phyloP scores from a whole-genome alignment of 495 filamentous ascomycete genomes.

The Trichoderma asperelloides region DNA sequence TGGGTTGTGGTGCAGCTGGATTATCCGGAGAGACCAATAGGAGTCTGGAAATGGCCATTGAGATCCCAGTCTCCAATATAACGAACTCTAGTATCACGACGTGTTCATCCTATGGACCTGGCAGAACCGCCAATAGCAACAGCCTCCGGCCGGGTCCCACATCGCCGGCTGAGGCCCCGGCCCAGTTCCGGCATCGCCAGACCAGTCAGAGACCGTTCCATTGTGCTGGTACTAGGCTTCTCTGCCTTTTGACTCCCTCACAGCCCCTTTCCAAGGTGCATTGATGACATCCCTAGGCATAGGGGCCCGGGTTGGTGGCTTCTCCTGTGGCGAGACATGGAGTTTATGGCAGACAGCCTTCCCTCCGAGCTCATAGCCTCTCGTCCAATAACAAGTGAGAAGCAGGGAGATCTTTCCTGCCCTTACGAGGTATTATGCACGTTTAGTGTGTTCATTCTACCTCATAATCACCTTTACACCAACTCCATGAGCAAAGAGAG shows the following conservation, averaged over 20 bases:
- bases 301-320: neutral
- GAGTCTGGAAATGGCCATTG: neutral
- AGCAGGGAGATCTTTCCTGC: neutral
- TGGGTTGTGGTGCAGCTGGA: neutral
- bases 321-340: neutral
- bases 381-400: neutral
- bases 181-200: neutral
- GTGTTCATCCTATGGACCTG: neutral
- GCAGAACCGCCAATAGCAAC: neutral
- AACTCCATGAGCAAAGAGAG: neutral
- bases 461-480: neutral
- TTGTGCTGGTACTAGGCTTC: neutral
- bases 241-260: neutral
- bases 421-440: neutral
- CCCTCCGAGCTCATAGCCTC: neutral
- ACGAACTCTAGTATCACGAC: neutral
- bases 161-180: neutral
- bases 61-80: neutral
- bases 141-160: neutral
- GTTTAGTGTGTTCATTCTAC: neutral
- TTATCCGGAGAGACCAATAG: neutral
- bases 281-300: neutral
- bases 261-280: neutral
- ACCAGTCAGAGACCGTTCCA: neutral
- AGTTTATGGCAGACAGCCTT: neutral